Percentiles rank a stretch among this genome's conserved stretches.
These are phyloP conservation scores for Penicillium atrosanguineum DNA, from an alignment of 495 filamentous ascomycete species.

Conservation along the genomic window DNA sequence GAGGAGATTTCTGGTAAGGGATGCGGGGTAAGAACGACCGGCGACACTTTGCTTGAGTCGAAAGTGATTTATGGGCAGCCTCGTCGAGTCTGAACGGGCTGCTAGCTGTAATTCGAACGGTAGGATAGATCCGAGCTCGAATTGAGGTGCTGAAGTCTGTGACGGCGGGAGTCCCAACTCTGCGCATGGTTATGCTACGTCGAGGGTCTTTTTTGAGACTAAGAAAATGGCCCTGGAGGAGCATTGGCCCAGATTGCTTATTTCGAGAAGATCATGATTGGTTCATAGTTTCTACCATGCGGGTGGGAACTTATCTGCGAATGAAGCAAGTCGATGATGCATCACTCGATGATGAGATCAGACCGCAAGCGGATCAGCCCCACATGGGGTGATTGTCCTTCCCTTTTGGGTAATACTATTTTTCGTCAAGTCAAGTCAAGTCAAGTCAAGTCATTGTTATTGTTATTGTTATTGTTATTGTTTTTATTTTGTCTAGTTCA, in stretches of 20 bases:
- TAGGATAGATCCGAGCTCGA: neutral
- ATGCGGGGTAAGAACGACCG: neutral
- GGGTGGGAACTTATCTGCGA: neutral
- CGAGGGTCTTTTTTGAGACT: neutral
- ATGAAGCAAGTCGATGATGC: conserved; percentile 4
- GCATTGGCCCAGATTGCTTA: neutral
- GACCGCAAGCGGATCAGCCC: neutral
- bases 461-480: no score
- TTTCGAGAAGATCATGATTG: conserved; percentile 4
- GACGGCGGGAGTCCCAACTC: neutral
- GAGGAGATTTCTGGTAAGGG: neutral
- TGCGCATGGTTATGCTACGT: conserved; percentile 3
- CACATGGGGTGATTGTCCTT: neutral
- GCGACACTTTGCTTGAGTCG: neutral
- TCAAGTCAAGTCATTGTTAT: no score
- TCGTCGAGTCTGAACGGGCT: neutral
- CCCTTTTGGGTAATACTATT: neutral
- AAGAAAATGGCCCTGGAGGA: neutral
- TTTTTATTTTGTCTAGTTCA: neutral
- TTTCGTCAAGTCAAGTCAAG: no score
- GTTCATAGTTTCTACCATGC: neutral
- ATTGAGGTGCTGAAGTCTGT: neutral
- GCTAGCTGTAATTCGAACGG: neutral
- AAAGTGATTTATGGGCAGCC: neutral
- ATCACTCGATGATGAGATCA: neutral